Evolutionary conservation across 2,329 filamentous ascomycete species (phyloP), one percentile per base, ranked within the genome.

Genomic region (Colletotrichum filicis): DNA sequence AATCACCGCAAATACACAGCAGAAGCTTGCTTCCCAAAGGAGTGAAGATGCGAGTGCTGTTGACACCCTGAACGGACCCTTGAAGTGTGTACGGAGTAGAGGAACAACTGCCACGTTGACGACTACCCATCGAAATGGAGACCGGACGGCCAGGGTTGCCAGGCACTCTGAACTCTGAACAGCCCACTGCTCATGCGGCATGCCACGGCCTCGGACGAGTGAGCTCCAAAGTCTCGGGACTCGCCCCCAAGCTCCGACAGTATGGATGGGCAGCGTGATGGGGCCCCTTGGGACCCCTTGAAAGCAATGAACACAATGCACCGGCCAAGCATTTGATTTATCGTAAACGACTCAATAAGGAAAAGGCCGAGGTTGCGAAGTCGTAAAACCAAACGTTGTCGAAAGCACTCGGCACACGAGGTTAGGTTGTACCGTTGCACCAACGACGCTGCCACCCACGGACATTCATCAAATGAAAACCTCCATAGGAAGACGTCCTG

Each of bases 271-370:
- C 49, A 66, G 26, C 16, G 11, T 62, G 28, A 56, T 22, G 37
- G 57, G 57, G 52, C 37, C 26, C 68, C 19, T 66, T n/a, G 14
- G 30, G 16, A 28, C 16, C 35, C 30, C 14, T 42, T 32, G n/a
- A n/a, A 67, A 49, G 42, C 42, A 22, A 49, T n/a, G 42, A 49
- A 22, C 42, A 22, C 42, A 49, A 9, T n/a, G 42, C 42, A 49
- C 42, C 37, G 8, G 19, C 19, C 42, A n/a, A 19, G 42, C 42
- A 49, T 8, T 49, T 46, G 30, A 35, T 61, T 24, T 22, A 35
- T 46, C 62, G 69, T 72, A 72, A 63, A 58, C 37, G 30, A 24
- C 58, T 58, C 69, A 72, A 72, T 72, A 58, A 72, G 65, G 53
- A 35, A 30, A 63, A 57, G 57, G 32, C 30, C 42, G 57, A 53